These are phyloP conservation scores for Diphasiastrum complanatum DNA, from an alignment of 83 land plant species.

Conservation along the genomic window DNA sequence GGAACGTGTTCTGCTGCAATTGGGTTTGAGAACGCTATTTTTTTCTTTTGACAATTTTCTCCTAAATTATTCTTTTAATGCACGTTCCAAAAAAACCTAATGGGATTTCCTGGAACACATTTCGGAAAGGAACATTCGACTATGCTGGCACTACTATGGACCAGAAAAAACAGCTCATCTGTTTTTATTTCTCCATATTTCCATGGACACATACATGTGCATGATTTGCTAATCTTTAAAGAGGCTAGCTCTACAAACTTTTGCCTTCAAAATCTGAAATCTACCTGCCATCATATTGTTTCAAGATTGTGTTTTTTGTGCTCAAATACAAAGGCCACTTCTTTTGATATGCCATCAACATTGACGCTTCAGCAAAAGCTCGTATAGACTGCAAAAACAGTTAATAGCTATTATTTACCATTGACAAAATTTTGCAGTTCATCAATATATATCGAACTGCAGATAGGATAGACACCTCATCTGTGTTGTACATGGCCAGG, in stretches of 20 bases:
- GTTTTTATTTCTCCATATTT: too few relatives aligned
- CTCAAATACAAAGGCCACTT: slow-evolving; percentile 94
- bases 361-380: slow-evolving; percentile 88
- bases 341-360: slow-evolving; percentile 70
- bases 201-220: not conserved
- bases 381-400: slow-evolving; percentile 64
- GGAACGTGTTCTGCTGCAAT: too few relatives aligned
- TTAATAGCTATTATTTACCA: not conserved
- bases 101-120: too few relatives aligned
- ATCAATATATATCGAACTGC: not conserved
- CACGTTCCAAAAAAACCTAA: too few relatives aligned
- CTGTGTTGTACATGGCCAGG: slow-evolving; percentile 88
- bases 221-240: not conserved
- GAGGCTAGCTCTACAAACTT: slow-evolving; percentile 4
- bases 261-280: slow-evolving; percentile 3
- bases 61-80: too few relatives aligned
- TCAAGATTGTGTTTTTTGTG: slow-evolving; percentile 92
- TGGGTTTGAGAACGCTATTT: too few relatives aligned
- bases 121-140: too few relatives aligned
- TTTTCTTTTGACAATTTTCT: too few relatives aligned
- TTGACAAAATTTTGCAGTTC: not conserved
- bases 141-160: too few relatives aligned
- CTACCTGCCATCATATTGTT: slow-evolving; percentile 98
- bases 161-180: too few relatives aligned
- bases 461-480: slow-evolving; percentile 49